A percentile compares a stretch with the other conserved stretches of the same genome.
Evolutionary conservation across 2,329 filamentous ascomycete genomes (phyloP).

Genomic region (Neofusicoccum ribis): DNA sequence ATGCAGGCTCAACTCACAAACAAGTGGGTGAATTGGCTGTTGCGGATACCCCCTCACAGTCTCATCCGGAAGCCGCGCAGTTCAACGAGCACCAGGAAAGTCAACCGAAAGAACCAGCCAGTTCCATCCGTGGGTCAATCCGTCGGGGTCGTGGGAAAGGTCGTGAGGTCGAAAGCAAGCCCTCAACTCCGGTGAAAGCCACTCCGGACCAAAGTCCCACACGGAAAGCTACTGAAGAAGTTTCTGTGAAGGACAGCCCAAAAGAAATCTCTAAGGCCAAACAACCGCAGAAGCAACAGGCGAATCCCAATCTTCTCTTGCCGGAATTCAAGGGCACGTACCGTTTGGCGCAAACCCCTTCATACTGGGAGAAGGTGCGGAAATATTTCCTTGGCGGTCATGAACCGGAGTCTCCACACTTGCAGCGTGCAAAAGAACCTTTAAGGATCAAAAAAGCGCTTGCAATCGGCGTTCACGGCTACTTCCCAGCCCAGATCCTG

Average conservation of each 20-base stretch:
- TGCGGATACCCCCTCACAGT: conserved; percentile 52
- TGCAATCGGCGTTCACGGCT: conserved; percentile 90
- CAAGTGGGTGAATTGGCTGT: conserved; percentile 54
- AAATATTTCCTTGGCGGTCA: conserved; percentile 41
- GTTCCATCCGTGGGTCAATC: conserved; percentile 24
- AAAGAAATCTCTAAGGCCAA: conserved; percentile 30
- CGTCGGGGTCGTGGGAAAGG: conserved; percentile 27
- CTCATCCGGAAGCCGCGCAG: conserved; percentile 52
- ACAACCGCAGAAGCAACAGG: conserved; percentile 28
- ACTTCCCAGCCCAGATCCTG: conserved; percentile 84
- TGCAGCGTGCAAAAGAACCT: conserved; percentile 68
- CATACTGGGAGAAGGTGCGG: conserved; percentile 47
- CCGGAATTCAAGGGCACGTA: conserved; percentile 72
- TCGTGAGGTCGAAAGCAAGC: conserved; percentile 40
- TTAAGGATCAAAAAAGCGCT: conserved; percentile 81
- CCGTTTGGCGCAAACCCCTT: conserved; percentile 45
- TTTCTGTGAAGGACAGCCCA: conserved; percentile 29
- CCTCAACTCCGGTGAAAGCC: conserved; percentile 28
- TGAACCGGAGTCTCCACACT: conserved; percentile 62
- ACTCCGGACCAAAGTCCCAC: conserved; percentile 31
- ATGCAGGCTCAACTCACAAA: conserved; percentile 58
- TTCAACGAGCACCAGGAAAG: conserved; percentile 46
- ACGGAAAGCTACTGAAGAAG: conserved; percentile 16
- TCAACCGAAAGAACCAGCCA: conserved; percentile 24
- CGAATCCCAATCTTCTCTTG: conserved; percentile 63